Evolutionary conservation across 306 rosid species (phyloP).

Genomic region (Coriaria nepalensis): DNA sequence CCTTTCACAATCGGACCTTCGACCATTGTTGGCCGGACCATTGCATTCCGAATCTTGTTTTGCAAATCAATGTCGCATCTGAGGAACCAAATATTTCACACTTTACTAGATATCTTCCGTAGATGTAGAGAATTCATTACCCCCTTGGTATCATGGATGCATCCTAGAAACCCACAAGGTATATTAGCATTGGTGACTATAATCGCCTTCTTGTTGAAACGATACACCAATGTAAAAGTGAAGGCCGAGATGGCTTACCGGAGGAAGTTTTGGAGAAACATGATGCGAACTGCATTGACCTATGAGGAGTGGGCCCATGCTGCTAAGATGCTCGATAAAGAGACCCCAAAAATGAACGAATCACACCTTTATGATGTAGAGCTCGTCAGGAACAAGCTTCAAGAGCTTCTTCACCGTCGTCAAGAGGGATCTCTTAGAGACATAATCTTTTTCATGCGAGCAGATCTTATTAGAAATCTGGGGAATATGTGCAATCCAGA

Average conservation of each 20-base stretch:
- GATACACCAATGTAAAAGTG: conserved; percentile 61
- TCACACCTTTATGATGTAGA: conserved; percentile 71
- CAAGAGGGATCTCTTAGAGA: conserved; percentile 74
- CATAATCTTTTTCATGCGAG: conserved; percentile 84
- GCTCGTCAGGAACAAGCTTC: conserved; percentile 70
- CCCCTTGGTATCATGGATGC: conserved; percentile 56
- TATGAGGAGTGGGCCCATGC: conserved; percentile 99
- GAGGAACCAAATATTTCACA: conserved; percentile 38
- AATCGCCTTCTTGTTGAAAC: conserved; percentile 69
- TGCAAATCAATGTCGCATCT: conserved; percentile 69
- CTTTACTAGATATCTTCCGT: conserved; percentile 26
- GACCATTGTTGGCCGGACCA: conserved; percentile 56
- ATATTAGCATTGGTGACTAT: conserved; percentile 79
- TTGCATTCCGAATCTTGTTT: conserved; percentile 70
- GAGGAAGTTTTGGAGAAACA: conserved; percentile 87
- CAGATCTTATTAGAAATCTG: conserved; percentile 81
- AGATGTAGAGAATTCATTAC: conserved; percentile 34
- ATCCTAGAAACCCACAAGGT: conserved; percentile 91
- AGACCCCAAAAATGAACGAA: conserved; percentile 77
- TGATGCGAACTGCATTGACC: conserved; percentile 86
- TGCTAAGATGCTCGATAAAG: conserved; percentile 94
- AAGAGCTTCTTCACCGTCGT: conserved; percentile 76
- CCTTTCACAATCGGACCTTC: conserved; percentile 87
- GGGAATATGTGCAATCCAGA: conserved; percentile 95
- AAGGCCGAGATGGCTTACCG: conserved; percentile 87